Base-by-base conservation (phyloP, 73 alveolate species). In the Uronychia binucleata region DNA sequence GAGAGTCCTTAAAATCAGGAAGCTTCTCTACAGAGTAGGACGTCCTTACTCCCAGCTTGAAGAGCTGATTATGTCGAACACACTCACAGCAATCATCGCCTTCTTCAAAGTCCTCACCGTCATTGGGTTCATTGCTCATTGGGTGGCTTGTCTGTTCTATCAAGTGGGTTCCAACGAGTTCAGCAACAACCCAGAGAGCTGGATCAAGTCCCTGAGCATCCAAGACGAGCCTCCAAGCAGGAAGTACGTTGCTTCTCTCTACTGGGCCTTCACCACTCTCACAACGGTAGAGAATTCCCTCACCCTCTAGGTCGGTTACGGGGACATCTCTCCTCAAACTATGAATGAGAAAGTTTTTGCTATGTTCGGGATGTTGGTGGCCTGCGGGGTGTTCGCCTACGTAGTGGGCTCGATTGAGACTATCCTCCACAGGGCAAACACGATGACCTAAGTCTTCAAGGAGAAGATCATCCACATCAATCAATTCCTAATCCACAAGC, bases 301-400 rank as follows among this genome's bases (percentile, higher is more conserved):
- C 19, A 19, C 5, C 5, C 19, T 19, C 5, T 11, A 46, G 67
- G 67, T 46, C 67, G 94, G 94, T 58, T 59, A 92, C 74, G 97
- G 97, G 0, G 95, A 92, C 57, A 80, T 92, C 1, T n/a, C 83
- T 1, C 95, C 97, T 30, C 27, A 35, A 13, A 88, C 97, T 13
- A 67, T 77, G 81, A 25, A 35, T n/a, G 97, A 92, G 59, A 89
- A 84, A 82, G 29, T 92, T 77, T 92, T 77, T 81, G 95, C 90
- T 25, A 89, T 89, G 88, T 77, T 79, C 60, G 34, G 89, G 0
- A 92, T 92, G 97, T 57, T 88, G 25, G 74, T 92, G 0, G 91
- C 95, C n/a, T 81, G 97, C 57, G 97, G 97, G 8, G 92, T 92
- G 58, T 83, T 85, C 57, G 97, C 97, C 29, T 92, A 88, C 59